phyloP scores from a whole-genome alignment of 106 monocot species.

The Dendrobium catenatum region DNA sequence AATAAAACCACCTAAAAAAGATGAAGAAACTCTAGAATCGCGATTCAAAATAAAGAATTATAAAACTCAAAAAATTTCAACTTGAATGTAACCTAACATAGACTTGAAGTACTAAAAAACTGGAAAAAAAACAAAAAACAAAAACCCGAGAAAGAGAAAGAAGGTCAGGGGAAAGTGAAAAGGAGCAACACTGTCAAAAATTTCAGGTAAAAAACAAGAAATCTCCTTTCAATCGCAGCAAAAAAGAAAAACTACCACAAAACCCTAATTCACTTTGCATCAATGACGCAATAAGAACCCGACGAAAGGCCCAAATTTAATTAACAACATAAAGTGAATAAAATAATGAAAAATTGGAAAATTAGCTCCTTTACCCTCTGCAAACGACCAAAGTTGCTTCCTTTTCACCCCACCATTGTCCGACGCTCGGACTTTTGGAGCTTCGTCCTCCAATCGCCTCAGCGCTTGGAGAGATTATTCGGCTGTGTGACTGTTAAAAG shows the following conservation, averaged over 20 bases:
- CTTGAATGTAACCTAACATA: not conserved
- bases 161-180: not conserved
- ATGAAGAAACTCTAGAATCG: no score
- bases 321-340: no score
- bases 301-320: not conserved
- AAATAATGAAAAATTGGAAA: no score
- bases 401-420: no score
- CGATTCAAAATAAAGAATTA: not conserved
- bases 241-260: constrained; percentile 1
- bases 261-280: not conserved
- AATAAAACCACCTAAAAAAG: no score
- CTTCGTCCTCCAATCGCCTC: no score
- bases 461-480: no score
- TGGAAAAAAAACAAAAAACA: not conserved
- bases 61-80: not conserved
- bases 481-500: no score
- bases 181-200: not conserved
- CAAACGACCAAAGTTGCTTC: no score
- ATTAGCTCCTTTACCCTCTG: no score
- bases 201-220: not conserved
- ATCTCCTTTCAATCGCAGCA: not conserved
- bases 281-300: not conserved
- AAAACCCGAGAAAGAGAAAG: not conserved
- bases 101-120: not conserved
- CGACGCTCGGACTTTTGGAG: no score